These are phyloP conservation scores for Fusarium sp. DNA, from an alignment of 2,329 filamentous ascomycete species.

Conservation along the genomic window DNA sequence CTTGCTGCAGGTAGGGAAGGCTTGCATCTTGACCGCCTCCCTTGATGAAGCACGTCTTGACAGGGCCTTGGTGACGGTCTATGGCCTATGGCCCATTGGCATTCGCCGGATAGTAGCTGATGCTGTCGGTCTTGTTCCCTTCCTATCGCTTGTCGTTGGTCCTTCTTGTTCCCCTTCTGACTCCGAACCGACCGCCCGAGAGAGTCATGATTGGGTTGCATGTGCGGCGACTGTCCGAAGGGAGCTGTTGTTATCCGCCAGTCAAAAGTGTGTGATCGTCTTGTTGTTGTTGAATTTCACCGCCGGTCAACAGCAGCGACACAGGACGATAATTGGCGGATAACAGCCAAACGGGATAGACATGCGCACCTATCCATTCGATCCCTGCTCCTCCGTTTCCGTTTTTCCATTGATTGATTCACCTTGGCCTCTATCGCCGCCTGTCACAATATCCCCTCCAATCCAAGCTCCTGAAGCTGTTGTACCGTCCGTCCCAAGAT, in stretches of 20 bases:
- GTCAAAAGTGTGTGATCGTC: slow-evolving; percentile 21
- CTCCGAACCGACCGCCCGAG: slow-evolving; percentile 25
- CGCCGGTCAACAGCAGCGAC: slow-evolving; percentile 31
- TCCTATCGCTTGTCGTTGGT: too few relatives aligned
- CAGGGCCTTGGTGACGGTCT: slow-evolving; percentile 9
- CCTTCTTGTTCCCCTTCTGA: too few relatives aligned
- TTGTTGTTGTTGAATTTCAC: slow-evolving; percentile 27
- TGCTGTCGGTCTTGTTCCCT: too few relatives aligned
- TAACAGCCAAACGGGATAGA: slow-evolving; percentile 10
- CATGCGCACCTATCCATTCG: slow-evolving; percentile 10
- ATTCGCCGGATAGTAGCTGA: too few relatives aligned
- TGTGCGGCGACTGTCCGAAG: slow-evolving; percentile 34
- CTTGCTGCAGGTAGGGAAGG: slow-evolving; percentile 26
- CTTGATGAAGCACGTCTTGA: slow-evolving; percentile 23
- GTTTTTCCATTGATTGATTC: slow-evolving; percentile 11
- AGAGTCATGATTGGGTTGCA: slow-evolving; percentile 27
- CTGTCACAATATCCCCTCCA: slow-evolving; percentile 15
- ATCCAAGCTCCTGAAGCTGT: too few relatives aligned
- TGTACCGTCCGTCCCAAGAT: too few relatives aligned
- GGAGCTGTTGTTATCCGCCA: slow-evolving; percentile 10
- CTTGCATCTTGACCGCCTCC: slow-evolving; percentile 39
- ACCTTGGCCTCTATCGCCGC: slow-evolving; percentile 21
- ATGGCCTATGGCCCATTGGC: too few relatives aligned
- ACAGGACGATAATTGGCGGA: slow-evolving; percentile 11
- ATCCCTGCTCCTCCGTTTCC: slow-evolving; percentile 1